Conservation (phyloP, 495 filamentous ascomycete species). For the Tuber aestivum region DNA sequence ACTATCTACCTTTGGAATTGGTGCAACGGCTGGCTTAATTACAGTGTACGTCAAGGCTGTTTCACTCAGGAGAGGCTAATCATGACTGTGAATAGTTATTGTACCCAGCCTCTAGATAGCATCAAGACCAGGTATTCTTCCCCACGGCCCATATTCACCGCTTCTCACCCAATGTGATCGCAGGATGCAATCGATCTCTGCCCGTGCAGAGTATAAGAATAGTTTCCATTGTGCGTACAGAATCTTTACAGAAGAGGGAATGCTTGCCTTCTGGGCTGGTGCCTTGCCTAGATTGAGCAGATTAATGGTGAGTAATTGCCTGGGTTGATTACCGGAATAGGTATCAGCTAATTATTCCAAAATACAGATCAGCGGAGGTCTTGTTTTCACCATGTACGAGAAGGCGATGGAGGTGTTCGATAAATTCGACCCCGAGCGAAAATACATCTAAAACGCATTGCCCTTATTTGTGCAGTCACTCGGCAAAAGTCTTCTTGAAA, state of each 20-base stretch:
- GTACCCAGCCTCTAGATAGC: slow-evolving; percentile 84
- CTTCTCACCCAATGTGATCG: slow-evolving; percentile 14
- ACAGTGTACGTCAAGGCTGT: slow-evolving; percentile 66
- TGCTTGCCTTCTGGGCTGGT: slow-evolving; percentile 90
- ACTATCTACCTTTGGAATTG: slow-evolving; percentile 83
- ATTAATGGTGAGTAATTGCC: slow-evolving; percentile 51
- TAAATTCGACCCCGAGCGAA: slow-evolving; percentile 70
- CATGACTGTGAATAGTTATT: slow-evolving; percentile 23
- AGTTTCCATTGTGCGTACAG: slow-evolving; percentile 75
- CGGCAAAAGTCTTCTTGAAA: not conserved
- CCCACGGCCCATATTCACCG: slow-evolving; percentile 5
- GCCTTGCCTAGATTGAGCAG: slow-evolving; percentile 78
- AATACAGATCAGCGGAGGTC: slow-evolving; percentile 68
- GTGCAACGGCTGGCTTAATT: slow-evolving; percentile 80
- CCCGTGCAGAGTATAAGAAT: slow-evolving; percentile 75
- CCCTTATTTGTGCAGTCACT: not conserved
- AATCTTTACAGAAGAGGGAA: slow-evolving; percentile 82
- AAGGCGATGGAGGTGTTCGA: slow-evolving; percentile 91
- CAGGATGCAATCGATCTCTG: slow-evolving; percentile 95
- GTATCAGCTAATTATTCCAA: slow-evolving; percentile 11
- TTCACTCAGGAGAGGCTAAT: slow-evolving; percentile 4
- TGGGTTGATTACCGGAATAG: not conserved
- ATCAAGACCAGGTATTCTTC: slow-evolving; percentile 72
- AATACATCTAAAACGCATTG: slow-evolving; percentile 55
- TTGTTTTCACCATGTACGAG: slow-evolving; percentile 99